Percentiles rank a stretch among this genome's conserved stretches.
These are phyloP conservation scores for Panicum miliaceum DNA, from an alignment of 176 grass and related monocot genomes.

Conservation along the genomic window DNA sequence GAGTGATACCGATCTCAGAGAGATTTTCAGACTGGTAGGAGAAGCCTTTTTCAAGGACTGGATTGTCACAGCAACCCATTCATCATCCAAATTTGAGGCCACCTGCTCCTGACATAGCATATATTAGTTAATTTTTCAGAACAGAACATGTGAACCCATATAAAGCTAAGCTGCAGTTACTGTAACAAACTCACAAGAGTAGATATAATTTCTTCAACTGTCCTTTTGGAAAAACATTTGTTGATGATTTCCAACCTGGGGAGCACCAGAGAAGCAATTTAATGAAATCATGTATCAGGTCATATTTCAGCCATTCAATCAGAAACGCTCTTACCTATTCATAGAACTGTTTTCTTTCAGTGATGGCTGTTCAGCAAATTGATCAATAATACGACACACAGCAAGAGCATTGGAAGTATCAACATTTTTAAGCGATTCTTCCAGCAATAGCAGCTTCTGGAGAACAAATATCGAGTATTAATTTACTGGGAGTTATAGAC, in stretches of 20 bases:
- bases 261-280: slow-evolving; percentile 1
- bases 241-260: slow-evolving; percentile 77
- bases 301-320: not conserved
- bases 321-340: slow-evolving; percentile 54
- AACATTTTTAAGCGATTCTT: slow-evolving; percentile 70
- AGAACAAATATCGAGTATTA: slow-evolving; percentile 19
- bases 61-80: slow-evolving; percentile 64
- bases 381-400: slow-evolving; percentile 71
- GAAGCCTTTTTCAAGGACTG: slow-evolving; percentile 75
- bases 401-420: slow-evolving; percentile 63
- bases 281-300: not conserved
- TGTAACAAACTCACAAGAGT: slow-evolving; percentile 71
- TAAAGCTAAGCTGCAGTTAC: slow-evolving; percentile 13
- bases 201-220: slow-evolving; percentile 52
- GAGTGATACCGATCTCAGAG: slow-evolving; percentile 68
- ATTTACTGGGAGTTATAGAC: slow-evolving; percentile 17
- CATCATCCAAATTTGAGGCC: slow-evolving; percentile 45
- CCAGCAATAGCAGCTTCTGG: slow-evolving; percentile 63
- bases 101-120: slow-evolving; percentile 64
- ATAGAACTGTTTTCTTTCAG: slow-evolving; percentile 65
- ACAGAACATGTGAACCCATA: not conserved
- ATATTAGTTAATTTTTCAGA: slow-evolving; percentile 28
- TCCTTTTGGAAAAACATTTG: slow-evolving; percentile 74
- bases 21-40: slow-evolving; percentile 85
- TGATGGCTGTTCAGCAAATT: slow-evolving; percentile 63